Evolutionary conservation across 192 early-diverging fungal genomes (phyloP), one percentile per base, ranked within the genome.

Genomic region (Coemansia sp.): DNA sequence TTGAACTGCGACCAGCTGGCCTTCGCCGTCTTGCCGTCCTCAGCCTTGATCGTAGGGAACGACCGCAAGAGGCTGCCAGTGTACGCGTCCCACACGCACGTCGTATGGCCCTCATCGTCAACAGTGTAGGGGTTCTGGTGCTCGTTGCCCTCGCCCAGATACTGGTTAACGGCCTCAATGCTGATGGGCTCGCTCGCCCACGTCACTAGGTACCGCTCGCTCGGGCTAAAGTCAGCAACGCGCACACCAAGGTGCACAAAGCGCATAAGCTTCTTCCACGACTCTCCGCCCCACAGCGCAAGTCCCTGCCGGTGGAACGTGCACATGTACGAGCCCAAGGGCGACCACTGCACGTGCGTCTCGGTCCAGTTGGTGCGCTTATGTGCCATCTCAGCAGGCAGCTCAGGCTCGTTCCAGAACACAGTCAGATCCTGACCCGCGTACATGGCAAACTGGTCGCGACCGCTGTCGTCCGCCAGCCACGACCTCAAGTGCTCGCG

Each of bases 221-320:
- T 94, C 29, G 96, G 96, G 43, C 91, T 93, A 69, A 93, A 99
- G 73, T 98, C 95, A 59, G 94, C 90, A 41, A 94, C 75, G 71
- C 91, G 92, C 49, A 96, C 95, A 70, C 91, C 89, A 29, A 90
- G 90, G 73, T 99, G 98, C 27, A 90, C 87, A 69, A 98, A 96
- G 27, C 94, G 91, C 67, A 90, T 85, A 62, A 98, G 92, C 84
- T 95, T 92, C 70, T 88, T 89, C 91, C 92, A 97, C 45, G 87
- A 89, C 20, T 90, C 87, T 27, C 96, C 96, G 73, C 98, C 95
- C 98, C 98, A 99, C 68, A 99, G 87, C 30, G 86, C 95, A 52
- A 98, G 88, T 64, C 98, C 98, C 76, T 92, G 93, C 59, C 86
- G 85, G 74, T 99, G 98, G 87, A 96, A 89, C 20, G 98, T 97